Base-by-base conservation (phyloP, 306 rosid genomes). In the Dalbergia cochinchinensis region DNA sequence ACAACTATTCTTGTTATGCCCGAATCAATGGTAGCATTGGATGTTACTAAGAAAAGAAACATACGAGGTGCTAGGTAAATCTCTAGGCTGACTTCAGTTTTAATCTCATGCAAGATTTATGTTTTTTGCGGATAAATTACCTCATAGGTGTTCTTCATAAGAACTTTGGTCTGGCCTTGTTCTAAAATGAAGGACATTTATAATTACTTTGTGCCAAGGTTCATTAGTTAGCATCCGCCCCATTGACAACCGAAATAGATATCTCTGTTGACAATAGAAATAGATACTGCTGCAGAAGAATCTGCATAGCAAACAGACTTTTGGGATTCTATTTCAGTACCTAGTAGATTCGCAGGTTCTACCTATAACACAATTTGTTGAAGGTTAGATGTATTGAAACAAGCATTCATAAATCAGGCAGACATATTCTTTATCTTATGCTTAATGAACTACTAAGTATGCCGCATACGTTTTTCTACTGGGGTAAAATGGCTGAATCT, bases 401-500 rank as follows among this genome's bases (percentile, higher is more conserved):
- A 54, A 67, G 58, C 65, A 54, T 42, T 54, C 63, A 42, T 15
- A 55, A 14, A 63, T 37, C 60, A 37, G 34, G 20, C 53, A 34
- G 10, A 69, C 68, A 78, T 59, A 60, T 8, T 45, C 19, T 74
- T 33, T 58, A 41, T 57, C 34, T 1, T 76, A 18, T 39, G 15
- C 31, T 26, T 26, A 22, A 22, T 11, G 57, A 1, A 48, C 22
- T 0, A 20, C 22, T 20, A 20, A 20, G 22, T 31, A 8, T 35
- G 58, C 18, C 58, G 19, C 55, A 69, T 41, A 6, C 79, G 37
- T 57, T 33, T 65, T 8, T 37, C 41, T 3, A 37, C 31, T 26
- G 13, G 34, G 59, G 48, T 85, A 75, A 79, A 26, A 33, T 87
- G 44, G 79, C 63, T 84, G 51, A 51, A 35, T 80, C 22, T 57